These are phyloP conservation scores for Hyaloscypha finlandica DNA, from an alignment of 495 filamentous ascomycete genomes.

Conservation along the genomic window DNA sequence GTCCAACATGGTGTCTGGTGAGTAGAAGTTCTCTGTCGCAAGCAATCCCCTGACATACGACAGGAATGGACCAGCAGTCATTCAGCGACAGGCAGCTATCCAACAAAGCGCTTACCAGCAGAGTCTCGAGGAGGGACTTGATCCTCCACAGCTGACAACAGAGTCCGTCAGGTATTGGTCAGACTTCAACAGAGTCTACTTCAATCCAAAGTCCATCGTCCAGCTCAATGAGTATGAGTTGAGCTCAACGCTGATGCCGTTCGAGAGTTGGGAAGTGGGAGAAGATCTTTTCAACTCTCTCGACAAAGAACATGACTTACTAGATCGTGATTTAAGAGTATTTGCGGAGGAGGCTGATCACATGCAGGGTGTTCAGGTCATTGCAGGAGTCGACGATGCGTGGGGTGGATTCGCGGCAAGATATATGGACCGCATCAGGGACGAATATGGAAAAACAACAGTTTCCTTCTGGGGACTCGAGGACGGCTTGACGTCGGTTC, in stretches of 20 bases:
- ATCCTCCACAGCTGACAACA: conserved; percentile 62
- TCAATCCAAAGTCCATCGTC: conserved; percentile 85
- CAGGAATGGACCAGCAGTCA: conserved; percentile 70
- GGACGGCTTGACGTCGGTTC: conserved; percentile 52
- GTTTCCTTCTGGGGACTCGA: conserved; percentile 88
- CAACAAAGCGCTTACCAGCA: conserved; percentile 71
- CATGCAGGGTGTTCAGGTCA: conserved; percentile 83
- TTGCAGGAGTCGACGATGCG: conserved; percentile 79
- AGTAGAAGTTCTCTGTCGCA: conserved; percentile 26
- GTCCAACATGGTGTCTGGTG: conserved; percentile 60
- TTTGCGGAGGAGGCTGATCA: conserved; percentile 94
- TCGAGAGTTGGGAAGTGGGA: conserved; percentile 78
- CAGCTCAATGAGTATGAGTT: conserved; percentile 89
- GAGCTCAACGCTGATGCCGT: conserved; percentile 73
- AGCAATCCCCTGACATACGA: conserved; percentile 7
- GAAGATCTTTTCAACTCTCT: conserved; percentile 80
- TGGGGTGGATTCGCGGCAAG: conserved; percentile 87
- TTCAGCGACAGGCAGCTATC: conserved; percentile 68
- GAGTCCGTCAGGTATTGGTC: conserved; percentile 89
- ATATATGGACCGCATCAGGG: conserved; percentile 79
- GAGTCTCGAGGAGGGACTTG: conserved; percentile 68
- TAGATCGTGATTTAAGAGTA: conserved; percentile 83
- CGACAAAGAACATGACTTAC: conserved; percentile 81
- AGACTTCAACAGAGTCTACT: conserved; percentile 88
- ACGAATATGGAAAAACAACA: conserved; percentile 86